These are phyloP conservation scores for Arxiozyma slooffiae DNA, from an alignment of 1,139 yeast species.

Conservation along the genomic window DNA sequence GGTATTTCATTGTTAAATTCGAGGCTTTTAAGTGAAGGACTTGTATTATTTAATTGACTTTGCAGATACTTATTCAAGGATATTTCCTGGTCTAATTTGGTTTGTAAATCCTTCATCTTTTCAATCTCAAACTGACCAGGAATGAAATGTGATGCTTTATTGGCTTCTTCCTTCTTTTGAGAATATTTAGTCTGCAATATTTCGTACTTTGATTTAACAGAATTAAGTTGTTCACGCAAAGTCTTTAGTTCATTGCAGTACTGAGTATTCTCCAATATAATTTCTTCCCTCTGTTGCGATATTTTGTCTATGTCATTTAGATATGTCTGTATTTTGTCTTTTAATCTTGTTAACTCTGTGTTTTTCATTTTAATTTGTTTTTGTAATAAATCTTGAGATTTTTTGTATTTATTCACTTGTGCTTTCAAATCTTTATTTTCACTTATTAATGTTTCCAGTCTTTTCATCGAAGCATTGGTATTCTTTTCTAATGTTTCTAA, in stretches of 20 bases:
- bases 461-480: slow-evolving; percentile 33
- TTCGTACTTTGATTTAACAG: slow-evolving; percentile 21
- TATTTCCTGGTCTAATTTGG: slow-evolving; percentile 22
- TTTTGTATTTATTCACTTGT: slow-evolving; percentile 33
- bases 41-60: slow-evolving; percentile 14
- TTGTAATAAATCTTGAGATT: slow-evolving; percentile 33
- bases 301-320: slow-evolving; percentile 20
- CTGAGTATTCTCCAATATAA: slow-evolving; percentile 14
- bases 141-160: not conserved
- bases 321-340: slow-evolving; percentile 24
- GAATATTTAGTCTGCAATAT: slow-evolving; percentile 17
- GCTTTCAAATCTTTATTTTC: slow-evolving; percentile 41
- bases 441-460: slow-evolving; percentile 37
- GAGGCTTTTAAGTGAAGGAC: not conserved
- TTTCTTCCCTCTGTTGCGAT: slow-evolving; percentile 26
- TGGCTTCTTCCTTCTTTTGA: slow-evolving; percentile 1
- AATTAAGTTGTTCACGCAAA: slow-evolving; percentile 22
- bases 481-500: slow-evolving; percentile 31
- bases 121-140: not conserved
- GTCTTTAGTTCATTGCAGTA: slow-evolving; percentile 15
- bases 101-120: slow-evolving; percentile 20
- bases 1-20: slow-evolving; percentile 7
- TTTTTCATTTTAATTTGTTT: slow-evolving; percentile 34
- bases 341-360: slow-evolving; percentile 30
- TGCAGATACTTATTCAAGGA: slow-evolving; percentile 24